These are phyloP conservation scores for Chamaecrista fasciculata DNA, from an alignment of 306 rosid genomes.

Conservation along the genomic window DNA sequence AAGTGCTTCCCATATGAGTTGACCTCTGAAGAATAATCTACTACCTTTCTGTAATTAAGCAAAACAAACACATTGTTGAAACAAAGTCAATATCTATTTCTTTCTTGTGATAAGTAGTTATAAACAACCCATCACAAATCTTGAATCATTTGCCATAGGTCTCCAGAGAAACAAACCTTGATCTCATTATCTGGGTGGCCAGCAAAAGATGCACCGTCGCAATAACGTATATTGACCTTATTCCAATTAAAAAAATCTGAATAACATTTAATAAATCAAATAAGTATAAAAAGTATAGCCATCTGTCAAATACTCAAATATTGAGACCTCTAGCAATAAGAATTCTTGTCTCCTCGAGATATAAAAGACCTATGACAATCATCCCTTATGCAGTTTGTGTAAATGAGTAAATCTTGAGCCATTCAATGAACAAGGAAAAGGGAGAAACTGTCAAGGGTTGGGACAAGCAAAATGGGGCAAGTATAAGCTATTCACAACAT, in stretches of 20 bases:
- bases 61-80: not conserved
- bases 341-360: not conserved
- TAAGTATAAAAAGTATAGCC: constrained; percentile 30
- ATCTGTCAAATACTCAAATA: not conserved
- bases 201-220: constrained; percentile 91
- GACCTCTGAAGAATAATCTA: constrained; percentile 77
- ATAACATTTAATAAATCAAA: constrained; percentile 37
- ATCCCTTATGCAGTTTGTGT: not conserved
- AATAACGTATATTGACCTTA: constrained; percentile 83
- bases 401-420: not conserved
- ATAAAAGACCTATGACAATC: not conserved
- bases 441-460: not conserved
- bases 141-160: not conserved
- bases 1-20: constrained; percentile 78
- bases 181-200: constrained; percentile 69
- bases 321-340: not conserved
- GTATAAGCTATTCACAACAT: not conserved
- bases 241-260: constrained; percentile 92
- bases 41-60: constrained; percentile 43
- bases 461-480: not conserved
- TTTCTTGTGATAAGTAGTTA: not conserved
- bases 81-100: not conserved
- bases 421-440: not conserved
- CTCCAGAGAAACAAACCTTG: constrained; percentile 36
- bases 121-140: not conserved